These are phyloP conservation scores for Naganishia onofrii DNA, from an alignment of 768 basidiomycete genomes.

Conservation along the genomic window DNA sequence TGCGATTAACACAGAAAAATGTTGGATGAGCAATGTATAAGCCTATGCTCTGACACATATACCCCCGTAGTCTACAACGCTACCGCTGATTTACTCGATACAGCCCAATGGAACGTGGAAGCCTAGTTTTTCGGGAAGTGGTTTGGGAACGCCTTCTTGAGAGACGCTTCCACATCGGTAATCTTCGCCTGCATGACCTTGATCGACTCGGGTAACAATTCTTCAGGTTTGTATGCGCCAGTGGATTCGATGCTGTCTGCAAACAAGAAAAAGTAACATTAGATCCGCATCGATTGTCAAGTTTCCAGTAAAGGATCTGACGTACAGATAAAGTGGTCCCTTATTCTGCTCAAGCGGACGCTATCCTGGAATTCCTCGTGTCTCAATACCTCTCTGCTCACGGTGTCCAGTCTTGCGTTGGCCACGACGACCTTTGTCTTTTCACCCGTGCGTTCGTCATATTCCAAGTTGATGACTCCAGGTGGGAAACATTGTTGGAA, in stretches of 20 bases:
- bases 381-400: constrained; percentile 86
- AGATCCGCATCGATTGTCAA: neutral
- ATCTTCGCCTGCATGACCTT: constrained; percentile 80
- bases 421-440: constrained; percentile 61
- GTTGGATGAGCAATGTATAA: neutral
- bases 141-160: constrained; percentile 32
- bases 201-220: constrained; percentile 75
- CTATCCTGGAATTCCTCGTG: constrained; percentile 83
- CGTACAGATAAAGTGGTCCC: constrained; percentile 91
- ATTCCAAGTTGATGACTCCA: constrained; percentile 53
- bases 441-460: constrained; percentile 53
- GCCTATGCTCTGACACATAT: neutral
- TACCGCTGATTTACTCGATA: constrained; percentile 1
- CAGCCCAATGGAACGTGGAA: neutral
- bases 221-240: constrained; percentile 79
- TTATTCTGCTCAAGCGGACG: constrained; percentile 77
- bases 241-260: constrained; percentile 86
- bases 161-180: constrained; percentile 41
- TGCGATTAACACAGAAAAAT: too few relatives aligned
- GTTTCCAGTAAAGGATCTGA: constrained; percentile 27
- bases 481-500: constrained; percentile 85
- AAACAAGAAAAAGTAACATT: constrained; percentile 10
- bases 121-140: constrained; percentile 15
- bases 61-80: neutral
- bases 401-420: constrained; percentile 70